Conservation (phyloP, 177 flowering plant species). For the Vitis hybrid region DNA sequence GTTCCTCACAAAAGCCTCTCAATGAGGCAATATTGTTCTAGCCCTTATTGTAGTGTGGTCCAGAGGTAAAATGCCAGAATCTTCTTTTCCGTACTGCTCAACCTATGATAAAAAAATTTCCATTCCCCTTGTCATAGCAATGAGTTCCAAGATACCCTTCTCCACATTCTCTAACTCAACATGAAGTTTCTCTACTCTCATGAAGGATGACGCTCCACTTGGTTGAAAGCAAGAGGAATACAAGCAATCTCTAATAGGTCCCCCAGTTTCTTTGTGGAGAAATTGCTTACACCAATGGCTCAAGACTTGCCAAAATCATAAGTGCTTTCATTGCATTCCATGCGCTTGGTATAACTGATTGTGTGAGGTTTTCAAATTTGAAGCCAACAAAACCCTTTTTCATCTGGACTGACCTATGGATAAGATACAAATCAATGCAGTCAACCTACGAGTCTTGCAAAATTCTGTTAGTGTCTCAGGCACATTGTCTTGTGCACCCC, state of each 20-base stretch:
- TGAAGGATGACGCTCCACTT: too few species aligned
- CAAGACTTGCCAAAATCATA: too few species aligned
- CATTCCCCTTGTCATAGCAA: constrained; percentile 26
- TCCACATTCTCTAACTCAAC: too few species aligned
- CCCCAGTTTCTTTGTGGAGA: too few species aligned
- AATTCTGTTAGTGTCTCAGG: constrained; percentile 58
- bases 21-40: constrained; percentile 28
- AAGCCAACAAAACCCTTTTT: too few species aligned
- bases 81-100: constrained; percentile 10
- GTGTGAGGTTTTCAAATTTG: too few species aligned
- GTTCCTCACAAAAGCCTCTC: constrained; percentile 18
- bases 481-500: constrained; percentile 66
- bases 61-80: constrained; percentile 5
- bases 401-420: constrained; percentile 4
- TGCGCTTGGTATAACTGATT: too few species aligned
- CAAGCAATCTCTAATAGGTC: too few species aligned
- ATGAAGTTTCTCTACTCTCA: too few species aligned
- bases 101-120: constrained; percentile 26
- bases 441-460: constrained; percentile 81
- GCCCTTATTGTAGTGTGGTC: constrained; percentile 23
- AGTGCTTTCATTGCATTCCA: too few species aligned
- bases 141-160: constrained; percentile 11
- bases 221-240: too few species aligned
- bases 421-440: constrained; percentile 80
- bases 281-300: too few species aligned